Base-by-base conservation (phyloP, 73 alveolate genomes). In the Paraurostyla sp. region DNA sequence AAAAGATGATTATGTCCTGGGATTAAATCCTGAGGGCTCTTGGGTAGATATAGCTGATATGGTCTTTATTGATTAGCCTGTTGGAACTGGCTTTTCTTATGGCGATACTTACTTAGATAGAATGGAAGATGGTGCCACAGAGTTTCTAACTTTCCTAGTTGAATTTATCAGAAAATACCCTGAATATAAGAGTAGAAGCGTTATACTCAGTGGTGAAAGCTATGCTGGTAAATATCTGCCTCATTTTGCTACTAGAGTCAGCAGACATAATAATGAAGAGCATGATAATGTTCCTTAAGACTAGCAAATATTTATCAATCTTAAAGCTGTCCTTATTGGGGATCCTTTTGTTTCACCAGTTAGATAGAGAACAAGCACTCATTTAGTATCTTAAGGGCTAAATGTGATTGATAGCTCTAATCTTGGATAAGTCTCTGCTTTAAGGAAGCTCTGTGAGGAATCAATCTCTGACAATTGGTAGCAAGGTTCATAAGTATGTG, bases 151-250 rank as follows among this genome's bases (percentile, higher is more conserved):
- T 22, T 94, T 96, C 60, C 57, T 96, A 22, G 73, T 76, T 32
- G 95, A 71, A 50, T 92, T 96, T 80, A 88, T 83, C 38, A 58
- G 58, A 4, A 76, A 86, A 76, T 94, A 88, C 73, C 95, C 96
- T 0, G 92, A 90, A 41, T 94, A 76, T 81, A 65, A 76, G 85
- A 90, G 86, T 30, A 86, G 92, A 30, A 73, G 68, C 27, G 87
- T 96, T 83, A 90, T 85, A 68, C 83, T 96, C 25, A 75, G 97
- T 71, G 99, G 99, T 13, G 99, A 96, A 85, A 89, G 97, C 41
- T 96, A 96, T 86, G 98, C 98, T 80, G 99, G 99, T 0, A 93
- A 91, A 65, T 96, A 94, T 91, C 76, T 94, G 60, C 99, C 99
- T 9, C 75, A 91, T 35, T 63, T 95, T 78, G 98, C 96, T 0